A percentile compares a stretch with the other conserved stretches of the same genome.
phyloP scores from a whole-genome alignment of 1,284 basidiomycete species.

The Ganoderma lucidum region DNA sequence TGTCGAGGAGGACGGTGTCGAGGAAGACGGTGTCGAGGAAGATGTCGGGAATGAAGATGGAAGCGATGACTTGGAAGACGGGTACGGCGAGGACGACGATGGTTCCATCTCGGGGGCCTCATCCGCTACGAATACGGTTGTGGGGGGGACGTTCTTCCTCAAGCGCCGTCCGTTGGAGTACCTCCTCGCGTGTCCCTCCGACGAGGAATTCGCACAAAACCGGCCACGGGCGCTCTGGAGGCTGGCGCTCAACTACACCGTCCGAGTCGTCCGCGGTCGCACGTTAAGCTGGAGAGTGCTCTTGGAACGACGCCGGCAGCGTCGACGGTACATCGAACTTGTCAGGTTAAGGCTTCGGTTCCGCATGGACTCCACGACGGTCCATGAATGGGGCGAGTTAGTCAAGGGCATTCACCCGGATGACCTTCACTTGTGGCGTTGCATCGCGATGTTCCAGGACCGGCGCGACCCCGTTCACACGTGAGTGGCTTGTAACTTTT shows the following conservation, averaged over 20 bases:
- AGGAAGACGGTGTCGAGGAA: neutral
- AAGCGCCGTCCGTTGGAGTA: slow-evolving; percentile 11
- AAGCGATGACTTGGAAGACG: neutral
- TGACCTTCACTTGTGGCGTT: slow-evolving; percentile 16
- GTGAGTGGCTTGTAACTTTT: neutral
- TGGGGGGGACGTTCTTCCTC: slow-evolving; percentile 5
- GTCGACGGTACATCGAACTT: neutral
- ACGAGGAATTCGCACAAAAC: neutral
- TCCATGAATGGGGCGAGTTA: slow-evolving; percentile 12
- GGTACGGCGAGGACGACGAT: neutral
- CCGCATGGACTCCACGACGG: neutral
- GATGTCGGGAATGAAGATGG: neutral
- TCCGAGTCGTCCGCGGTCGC: neutral
- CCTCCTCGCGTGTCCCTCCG: slow-evolving; percentile 1
- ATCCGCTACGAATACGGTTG: neutral
- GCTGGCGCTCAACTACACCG: neutral
- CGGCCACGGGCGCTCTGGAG: neutral
- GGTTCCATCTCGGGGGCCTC: neutral
- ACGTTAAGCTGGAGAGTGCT: neutral
- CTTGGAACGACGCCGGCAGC: neutral
- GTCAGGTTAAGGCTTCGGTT: neutral
- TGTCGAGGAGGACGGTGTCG: too few species aligned
- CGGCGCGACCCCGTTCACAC: neutral
- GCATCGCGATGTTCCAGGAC: neutral
- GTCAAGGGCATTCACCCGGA: slow-evolving; percentile 11